phyloP scores from a whole-genome alignment of 164 flowering plant species.

The Chimonanthus praecox region DNA sequence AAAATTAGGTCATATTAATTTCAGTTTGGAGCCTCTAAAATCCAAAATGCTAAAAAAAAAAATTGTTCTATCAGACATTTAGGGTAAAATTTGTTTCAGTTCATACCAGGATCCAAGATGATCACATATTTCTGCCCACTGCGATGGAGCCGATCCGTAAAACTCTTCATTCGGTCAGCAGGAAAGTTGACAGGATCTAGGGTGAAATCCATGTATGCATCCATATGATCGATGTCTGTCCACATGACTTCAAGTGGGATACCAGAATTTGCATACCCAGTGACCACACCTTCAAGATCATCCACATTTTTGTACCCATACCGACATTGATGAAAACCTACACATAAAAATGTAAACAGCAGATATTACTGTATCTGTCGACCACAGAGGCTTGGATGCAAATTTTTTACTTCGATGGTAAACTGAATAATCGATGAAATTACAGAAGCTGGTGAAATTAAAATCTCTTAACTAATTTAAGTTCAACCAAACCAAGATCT shows the following conservation, averaged over 20 bases:
- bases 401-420: too few relatives aligned
- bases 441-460: too few relatives aligned
- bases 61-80: too few relatives aligned
- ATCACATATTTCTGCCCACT: constrained; percentile 66
- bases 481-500: too few relatives aligned
- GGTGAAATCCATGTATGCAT: constrained; percentile 72
- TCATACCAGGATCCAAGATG: constrained; percentile 75
- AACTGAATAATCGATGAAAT: too few relatives aligned
- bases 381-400: too few relatives aligned
- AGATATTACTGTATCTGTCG: too few relatives aligned
- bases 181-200: constrained; percentile 77
- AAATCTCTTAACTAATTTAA: too few relatives aligned
- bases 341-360: neutral
- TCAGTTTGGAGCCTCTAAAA: neutral
- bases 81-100: neutral
- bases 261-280: constrained; percentile 61
- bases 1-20: neutral
- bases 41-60: neutral
- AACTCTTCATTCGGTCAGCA: constrained; percentile 34
- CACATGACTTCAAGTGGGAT: constrained; percentile 93
- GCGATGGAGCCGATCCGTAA: constrained; percentile 50
- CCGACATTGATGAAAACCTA: constrained; percentile 87
- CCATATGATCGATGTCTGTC: constrained; percentile 92
- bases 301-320: constrained; percentile 68
- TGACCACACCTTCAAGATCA: constrained; percentile 65